phyloP scores from a whole-genome alignment of 2,329 filamentous ascomycete genomes.

The Fusarium albidum region DNA sequence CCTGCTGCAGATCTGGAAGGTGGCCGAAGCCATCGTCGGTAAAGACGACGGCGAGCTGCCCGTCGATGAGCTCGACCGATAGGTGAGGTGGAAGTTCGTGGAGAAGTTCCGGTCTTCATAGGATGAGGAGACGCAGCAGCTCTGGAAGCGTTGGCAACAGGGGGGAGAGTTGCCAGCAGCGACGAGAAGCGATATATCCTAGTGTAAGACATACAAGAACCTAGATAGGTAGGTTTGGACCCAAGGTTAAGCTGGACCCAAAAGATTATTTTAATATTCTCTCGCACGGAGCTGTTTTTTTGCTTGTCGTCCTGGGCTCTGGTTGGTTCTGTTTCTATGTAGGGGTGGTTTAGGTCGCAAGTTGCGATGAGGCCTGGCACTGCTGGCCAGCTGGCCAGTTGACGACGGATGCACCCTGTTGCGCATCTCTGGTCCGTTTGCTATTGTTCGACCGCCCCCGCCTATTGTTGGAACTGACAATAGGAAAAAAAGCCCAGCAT shows the following conservation, averaged over 20 bases:
- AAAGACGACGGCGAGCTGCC: slow-evolving; percentile 79
- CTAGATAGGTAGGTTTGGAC: slow-evolving; percentile 1
- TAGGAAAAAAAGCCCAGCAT: no score
- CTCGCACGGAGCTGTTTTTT: no score
- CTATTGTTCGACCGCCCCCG: background rate
- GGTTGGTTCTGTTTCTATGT: background rate
- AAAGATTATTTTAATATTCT: slow-evolving; percentile 5
- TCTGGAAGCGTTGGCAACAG: slow-evolving; percentile 33
- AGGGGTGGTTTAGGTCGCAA: background rate
- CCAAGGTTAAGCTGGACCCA: slow-evolving; percentile 2
- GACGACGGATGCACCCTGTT: background rate
- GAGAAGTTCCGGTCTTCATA: slow-evolving; percentile 43
- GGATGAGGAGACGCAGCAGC: slow-evolving; percentile 41
- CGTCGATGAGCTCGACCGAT: slow-evolving; percentile 78
- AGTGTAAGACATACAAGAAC: slow-evolving; percentile 16
- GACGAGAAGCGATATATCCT: slow-evolving; percentile 31
- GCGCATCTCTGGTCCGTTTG: background rate
- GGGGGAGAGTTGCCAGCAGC: slow-evolving; percentile 14
- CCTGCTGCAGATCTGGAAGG: slow-evolving; percentile 93
- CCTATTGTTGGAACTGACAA: no score
- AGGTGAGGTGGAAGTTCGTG: slow-evolving; percentile 49
- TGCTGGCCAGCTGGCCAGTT: slow-evolving; percentile 9
- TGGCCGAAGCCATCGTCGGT: slow-evolving; percentile 81
- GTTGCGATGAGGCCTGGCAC: slow-evolving; percentile 1
- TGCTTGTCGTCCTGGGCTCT: no score